Base-by-base conservation (phyloP, 1,284 basidiomycete genomes). In the Cutaneotrichosporon curvatum region DNA sequence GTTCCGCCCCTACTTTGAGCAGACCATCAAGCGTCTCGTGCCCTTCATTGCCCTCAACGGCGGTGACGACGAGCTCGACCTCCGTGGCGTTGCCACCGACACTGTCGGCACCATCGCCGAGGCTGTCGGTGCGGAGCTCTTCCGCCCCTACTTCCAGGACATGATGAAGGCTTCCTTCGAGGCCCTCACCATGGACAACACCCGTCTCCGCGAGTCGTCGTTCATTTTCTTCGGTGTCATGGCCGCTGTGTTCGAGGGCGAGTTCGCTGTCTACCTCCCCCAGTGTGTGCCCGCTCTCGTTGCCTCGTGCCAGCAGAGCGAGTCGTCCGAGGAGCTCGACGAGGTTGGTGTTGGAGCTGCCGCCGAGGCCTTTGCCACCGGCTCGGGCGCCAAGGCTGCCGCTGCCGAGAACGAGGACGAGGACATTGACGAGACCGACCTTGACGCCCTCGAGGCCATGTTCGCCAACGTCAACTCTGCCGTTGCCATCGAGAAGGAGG, bases 201-300 rank as follows among this genome's bases (percentile, higher is more conserved):
- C 91, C 5, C 80, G 91, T 53, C 77, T 98, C 51, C 81, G 90
- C 59, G 95, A 99, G 73, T 96, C 91, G 73, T 88, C 85, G 63
- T 98, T 96, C 82, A 78, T 99, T 63, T 97, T 97, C 81, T 98
- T 98, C 62, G 88, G 91, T 53, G 90, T 95, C 58, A 94, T 98
- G 87, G 85, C 92, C 21, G 81, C 87, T 44, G 91, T 98, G 22
- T 99, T 96, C 64, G 87, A 83, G 53, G 87, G 88, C 55, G 92
- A 98, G 65, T 97, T 98, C 63, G 83, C 87, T 8, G 79, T 79
- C 16, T 97, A 89, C 73, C 79, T 98, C 30, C 81, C 83, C 16
- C 81, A 80, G 55, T 88, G 96, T 53, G 82, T 98, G 30, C 90
- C 92, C 32, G 78, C 86, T 40, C 80, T 99, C 55, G 72, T 98